phyloP scores from a whole-genome alignment of 2,329 filamentous ascomycete species.

The Epichloe sibirici region DNA sequence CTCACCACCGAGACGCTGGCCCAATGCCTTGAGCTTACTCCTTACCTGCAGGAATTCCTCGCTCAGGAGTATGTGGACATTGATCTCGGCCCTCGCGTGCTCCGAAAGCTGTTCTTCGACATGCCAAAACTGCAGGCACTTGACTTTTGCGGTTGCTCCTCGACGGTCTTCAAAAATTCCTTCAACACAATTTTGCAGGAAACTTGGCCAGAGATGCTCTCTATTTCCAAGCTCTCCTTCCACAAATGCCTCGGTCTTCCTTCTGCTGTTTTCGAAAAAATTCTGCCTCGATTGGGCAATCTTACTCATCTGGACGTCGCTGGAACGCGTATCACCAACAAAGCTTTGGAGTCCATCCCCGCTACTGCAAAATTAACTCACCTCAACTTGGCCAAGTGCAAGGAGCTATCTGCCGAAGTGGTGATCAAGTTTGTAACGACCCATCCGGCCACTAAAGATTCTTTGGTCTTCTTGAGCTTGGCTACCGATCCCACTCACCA shows the following conservation, averaged over 20 bases:
- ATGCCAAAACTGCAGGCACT: constrained; percentile 53
- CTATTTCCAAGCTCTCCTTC: constrained; percentile 56
- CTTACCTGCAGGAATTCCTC: constrained; percentile 65
- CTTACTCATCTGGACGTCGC: constrained; percentile 72
- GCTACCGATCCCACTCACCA: constrained; percentile 60
- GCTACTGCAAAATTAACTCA: constrained; percentile 62
- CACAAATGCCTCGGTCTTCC: constrained; percentile 68
- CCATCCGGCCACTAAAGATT: constrained; percentile 54
- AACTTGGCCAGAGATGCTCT: constrained; percentile 41
- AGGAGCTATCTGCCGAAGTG: constrained; percentile 49
- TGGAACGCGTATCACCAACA: constrained; percentile 63
- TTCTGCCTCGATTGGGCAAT: constrained; percentile 57
- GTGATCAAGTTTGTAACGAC: constrained; percentile 59
- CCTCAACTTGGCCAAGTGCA: constrained; percentile 67
- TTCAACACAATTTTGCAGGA: constrained; percentile 45
- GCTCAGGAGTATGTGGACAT: constrained; percentile 72
- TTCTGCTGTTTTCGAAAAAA: constrained; percentile 50
- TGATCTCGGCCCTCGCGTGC: constrained; percentile 55
- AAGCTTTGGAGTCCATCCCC: constrained; percentile 58
- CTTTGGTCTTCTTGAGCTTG: constrained; percentile 60
- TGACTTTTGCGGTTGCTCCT: constrained; percentile 69
- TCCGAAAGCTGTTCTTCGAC: constrained; percentile 58
- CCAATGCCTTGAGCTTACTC: constrained; percentile 58
- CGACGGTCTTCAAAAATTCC: constrained; percentile 50
- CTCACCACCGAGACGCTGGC: constrained; percentile 62